Conservation (phyloP, 257 asterid species). For the Forsythia suspensa region DNA sequence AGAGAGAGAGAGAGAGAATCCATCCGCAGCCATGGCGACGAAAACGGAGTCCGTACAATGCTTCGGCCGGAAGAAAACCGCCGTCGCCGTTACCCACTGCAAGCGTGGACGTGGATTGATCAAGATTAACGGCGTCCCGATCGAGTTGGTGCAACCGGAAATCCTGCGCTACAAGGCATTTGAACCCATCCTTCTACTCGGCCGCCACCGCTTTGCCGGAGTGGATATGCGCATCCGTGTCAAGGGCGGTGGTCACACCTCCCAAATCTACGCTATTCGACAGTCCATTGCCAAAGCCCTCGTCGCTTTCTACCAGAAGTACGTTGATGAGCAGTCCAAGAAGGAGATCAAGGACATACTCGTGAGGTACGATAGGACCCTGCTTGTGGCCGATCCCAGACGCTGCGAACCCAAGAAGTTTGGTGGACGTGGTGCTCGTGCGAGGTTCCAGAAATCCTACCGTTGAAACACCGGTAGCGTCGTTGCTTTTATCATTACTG, state of each 20-base stretch:
- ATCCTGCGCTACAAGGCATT: constrained; percentile 78
- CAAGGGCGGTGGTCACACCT: constrained; percentile 75
- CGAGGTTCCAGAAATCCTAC: constrained; percentile 81
- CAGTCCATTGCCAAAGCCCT: constrained; percentile 81
- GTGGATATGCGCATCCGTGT: constrained; percentile 86
- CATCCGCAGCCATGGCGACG: constrained; percentile 38
- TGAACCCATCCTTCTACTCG: constrained; percentile 73
- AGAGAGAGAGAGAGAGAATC: not conserved
- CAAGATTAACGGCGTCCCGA: constrained; percentile 75
- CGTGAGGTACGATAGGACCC: constrained; percentile 65
- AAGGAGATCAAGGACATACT: constrained; percentile 85
- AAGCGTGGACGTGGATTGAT: constrained; percentile 74
- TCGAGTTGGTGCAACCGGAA: constrained; percentile 78
- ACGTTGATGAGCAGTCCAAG: constrained; percentile 74
- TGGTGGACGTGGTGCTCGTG: constrained; percentile 94
- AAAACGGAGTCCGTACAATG: constrained; percentile 63
- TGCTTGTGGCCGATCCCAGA: constrained; percentile 88
- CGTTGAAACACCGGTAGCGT: constrained; percentile 39
- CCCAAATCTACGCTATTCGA: constrained; percentile 81
- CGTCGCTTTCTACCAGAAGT: constrained; percentile 78
- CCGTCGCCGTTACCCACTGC: constrained; percentile 83
- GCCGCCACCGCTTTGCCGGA: constrained; percentile 69
- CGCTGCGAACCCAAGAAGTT: constrained; percentile 91
- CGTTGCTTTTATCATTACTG: not conserved
- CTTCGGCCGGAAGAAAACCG: constrained; percentile 79